Conservation (phyloP, 169 alveolate species). For the Eimeria falciformis region DNA sequence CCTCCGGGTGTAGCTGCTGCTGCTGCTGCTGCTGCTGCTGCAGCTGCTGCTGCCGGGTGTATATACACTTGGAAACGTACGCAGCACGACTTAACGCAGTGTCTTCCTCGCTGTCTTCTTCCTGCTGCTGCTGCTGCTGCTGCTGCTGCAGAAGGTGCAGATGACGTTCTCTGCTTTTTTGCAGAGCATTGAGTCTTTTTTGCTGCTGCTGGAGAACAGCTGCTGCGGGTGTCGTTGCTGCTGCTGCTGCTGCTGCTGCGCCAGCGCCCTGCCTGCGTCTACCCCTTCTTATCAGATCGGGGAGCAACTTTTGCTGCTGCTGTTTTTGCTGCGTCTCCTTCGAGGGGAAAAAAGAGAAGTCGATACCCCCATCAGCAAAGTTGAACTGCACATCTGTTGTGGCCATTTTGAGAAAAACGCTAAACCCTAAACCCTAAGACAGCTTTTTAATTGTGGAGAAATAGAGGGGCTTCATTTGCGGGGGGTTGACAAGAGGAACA, state of each 20-base stretch:
- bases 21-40: constrained; percentile 12
- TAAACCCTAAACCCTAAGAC: not conserved
- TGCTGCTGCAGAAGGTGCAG: constrained; percentile 18
- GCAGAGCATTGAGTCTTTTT: not conserved
- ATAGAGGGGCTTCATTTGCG: too few species aligned
- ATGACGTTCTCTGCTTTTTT: constrained; percentile 10
- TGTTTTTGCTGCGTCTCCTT: not conserved
- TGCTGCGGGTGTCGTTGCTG: constrained; percentile 31
- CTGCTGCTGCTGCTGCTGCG: constrained; percentile 23
- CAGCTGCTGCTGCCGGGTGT: constrained; percentile 39
- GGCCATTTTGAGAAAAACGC: not conserved
- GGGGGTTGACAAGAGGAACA: too few species aligned
- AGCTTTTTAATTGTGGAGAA: not conserved
- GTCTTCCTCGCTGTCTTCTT: not conserved
- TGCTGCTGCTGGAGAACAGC: constrained; percentile 31
- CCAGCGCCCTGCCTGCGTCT: constrained; percentile 43
- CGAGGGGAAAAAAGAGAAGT: not conserved
- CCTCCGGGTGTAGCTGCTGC: not conserved
- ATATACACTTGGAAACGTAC: not conserved
- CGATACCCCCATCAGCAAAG: constrained; percentile 2
- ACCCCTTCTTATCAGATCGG: not conserved
- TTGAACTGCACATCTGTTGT: constrained; percentile 12
- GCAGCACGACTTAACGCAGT: constrained; percentile 15
- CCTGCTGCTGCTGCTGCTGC: constrained; percentile 11
- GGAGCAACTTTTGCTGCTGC: constrained; percentile 1